Base-by-base conservation (phyloP, 1,284 basidiomycete species). In the Cutaneotrichosporon daszewskae region DNA sequence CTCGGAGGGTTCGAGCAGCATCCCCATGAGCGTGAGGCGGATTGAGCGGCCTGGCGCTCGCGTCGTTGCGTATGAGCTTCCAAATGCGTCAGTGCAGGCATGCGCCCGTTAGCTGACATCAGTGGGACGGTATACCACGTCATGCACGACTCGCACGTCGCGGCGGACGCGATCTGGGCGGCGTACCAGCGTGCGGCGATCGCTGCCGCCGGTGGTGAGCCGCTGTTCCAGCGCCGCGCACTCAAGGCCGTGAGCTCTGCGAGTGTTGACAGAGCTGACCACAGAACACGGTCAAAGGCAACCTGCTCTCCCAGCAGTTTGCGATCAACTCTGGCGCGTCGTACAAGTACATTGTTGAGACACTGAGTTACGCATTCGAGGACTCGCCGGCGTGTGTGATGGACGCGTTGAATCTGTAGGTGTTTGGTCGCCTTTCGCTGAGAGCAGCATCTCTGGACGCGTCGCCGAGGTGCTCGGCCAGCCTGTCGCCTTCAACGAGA, bases 331-430 rank as follows among this genome's bases (percentile, higher is more conserved):
- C 59, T 13, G 66, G 66, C 13, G 62, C 49, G 18, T 47, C 45
- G 13, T 69, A 69, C 60, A 69, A 67, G 54, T 69, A 67, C 46
- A 61, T 54, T 24, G 65, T 66, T 8, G 59, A 67, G 33, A 59
- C 64, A 5, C 37, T 56, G 16, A 62, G 57, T 18, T 53, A 60
- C 14, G 23, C 60, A 3, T 66, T 69, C 33, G 57, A 49, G 9
- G 48, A 62, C 20, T 59, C 61, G 2, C 65, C 66, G 13, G 10
- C 22, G 9, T 65, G 63, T 40, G 59, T 68, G 6, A 40, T 44
- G 14, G 38, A 51, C 6, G 64, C 66, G 17, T 39, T 63, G 12
- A 37, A 46, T 3, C 17, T 55, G 66, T 66, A 44, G 55, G 66
- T 54, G n/a, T 12, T 29, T 18, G 13, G 20, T 25, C 12, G 32